Evolutionary conservation across 2,329 filamentous ascomycete species (phyloP).

Genomic region (Metarhizium rileyi): DNA sequence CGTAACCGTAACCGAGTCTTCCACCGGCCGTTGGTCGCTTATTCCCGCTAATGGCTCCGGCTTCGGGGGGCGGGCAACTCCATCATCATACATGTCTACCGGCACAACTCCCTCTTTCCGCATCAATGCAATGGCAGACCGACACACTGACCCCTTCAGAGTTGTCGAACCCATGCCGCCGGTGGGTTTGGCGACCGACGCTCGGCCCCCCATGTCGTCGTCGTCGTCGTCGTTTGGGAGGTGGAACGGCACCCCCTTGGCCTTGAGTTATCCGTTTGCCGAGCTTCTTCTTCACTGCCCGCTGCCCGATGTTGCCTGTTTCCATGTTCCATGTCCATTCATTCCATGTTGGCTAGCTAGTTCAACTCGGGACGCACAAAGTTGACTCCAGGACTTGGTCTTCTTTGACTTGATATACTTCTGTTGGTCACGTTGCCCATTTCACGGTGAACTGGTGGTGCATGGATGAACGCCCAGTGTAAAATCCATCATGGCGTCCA

Average conservation of each 20-base stretch:
- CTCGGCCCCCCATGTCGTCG: background rate
- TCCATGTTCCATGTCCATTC: background rate
- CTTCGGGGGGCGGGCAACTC: background rate
- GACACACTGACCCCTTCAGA: background rate
- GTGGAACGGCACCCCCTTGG: background rate
- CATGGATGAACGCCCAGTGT: background rate
- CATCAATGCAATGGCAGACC: background rate
- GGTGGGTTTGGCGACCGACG: background rate
- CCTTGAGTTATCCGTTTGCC: background rate
- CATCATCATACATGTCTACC: too few relatives aligned
- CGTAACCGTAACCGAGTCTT: too few relatives aligned
- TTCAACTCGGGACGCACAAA: background rate
- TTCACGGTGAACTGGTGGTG: background rate
- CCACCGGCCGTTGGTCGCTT: background rate
- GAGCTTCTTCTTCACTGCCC: background rate
- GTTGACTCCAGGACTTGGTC: background rate
- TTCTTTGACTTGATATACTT: background rate
- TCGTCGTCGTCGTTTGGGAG: background rate
- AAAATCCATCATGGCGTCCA: background rate
- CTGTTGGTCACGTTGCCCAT: background rate
- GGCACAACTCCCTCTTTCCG: too few relatives aligned
- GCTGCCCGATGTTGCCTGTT: background rate
- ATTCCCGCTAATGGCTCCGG: background rate
- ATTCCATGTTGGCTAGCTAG: background rate
- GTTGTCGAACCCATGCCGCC: background rate